These are phyloP conservation scores for Umbelopsis sp. DNA, from an alignment of 371 early-diverging fungal genomes.

Conservation along the genomic window DNA sequence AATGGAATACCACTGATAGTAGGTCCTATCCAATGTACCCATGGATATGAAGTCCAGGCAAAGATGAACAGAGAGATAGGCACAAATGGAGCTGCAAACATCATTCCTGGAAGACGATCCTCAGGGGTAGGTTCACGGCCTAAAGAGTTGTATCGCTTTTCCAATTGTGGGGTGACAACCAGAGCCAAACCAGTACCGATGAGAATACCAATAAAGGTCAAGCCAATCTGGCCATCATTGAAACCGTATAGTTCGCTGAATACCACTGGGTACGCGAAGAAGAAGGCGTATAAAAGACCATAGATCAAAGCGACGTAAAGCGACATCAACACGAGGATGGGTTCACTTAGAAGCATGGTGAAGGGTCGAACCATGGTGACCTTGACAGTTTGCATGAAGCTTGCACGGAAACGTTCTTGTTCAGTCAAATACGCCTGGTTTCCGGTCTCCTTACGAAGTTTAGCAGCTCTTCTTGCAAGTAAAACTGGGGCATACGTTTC, in stretches of 20 bases:
- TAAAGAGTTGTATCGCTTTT: constrained; percentile 30
- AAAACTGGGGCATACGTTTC: constrained; percentile 50
- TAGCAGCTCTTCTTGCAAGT: constrained; percentile 34
- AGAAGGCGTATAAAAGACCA: constrained; percentile 47
- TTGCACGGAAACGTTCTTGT: constrained; percentile 40
- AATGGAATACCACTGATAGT: constrained; percentile 41
- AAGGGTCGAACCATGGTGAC: constrained; percentile 43
- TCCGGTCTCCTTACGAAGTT: constrained; percentile 33
- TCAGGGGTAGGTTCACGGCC: constrained; percentile 38
- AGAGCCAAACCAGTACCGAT: constrained; percentile 42
- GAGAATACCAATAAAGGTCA: constrained; percentile 46
- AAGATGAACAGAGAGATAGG: constrained; percentile 52
- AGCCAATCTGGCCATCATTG: constrained; percentile 44
- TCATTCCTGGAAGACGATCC: constrained; percentile 50
- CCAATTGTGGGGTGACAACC: constrained; percentile 36
- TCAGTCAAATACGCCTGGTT: constrained; percentile 39
- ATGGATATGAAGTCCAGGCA: constrained; percentile 47
- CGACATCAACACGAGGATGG: constrained; percentile 43
- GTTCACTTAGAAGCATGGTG: constrained; percentile 43
- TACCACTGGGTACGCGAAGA: constrained; percentile 49
- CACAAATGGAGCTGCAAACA: constrained; percentile 43
- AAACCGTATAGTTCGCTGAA: constrained; percentile 38
- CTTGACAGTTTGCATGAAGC: constrained; percentile 35
- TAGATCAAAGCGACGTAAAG: constrained; percentile 48
- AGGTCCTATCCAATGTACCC: constrained; percentile 45